A percentile compares a stretch with the other conserved stretches of the same genome.
These are phyloP conservation scores for Cucurbita ficifolia DNA, from an alignment of 306 rosid species.

Conservation along the genomic window DNA sequence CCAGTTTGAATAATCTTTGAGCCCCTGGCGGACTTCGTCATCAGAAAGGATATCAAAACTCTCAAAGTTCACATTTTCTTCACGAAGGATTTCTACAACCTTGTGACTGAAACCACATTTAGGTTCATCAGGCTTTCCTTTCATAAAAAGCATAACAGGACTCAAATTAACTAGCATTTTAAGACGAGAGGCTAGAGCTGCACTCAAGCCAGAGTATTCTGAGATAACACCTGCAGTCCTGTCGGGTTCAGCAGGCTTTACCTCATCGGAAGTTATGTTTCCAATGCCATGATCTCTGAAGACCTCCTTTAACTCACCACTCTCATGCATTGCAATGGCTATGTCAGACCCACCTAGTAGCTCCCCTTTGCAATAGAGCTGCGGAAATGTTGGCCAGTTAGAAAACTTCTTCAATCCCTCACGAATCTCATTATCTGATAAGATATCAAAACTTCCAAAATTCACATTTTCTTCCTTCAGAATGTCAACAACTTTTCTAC, in stretches of 20 bases:
- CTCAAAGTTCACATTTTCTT: constrained; percentile 59
- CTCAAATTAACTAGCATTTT: constrained; percentile 49
- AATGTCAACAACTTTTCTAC: constrained; percentile 59
- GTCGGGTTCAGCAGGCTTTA: constrained; percentile 29
- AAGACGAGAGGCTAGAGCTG: constrained; percentile 39
- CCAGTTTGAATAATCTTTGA: constrained; percentile 88
- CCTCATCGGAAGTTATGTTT: constrained; percentile 15
- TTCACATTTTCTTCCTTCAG: constrained; percentile 64
- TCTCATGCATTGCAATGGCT: constrained; percentile 72
- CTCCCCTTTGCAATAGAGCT: constrained; percentile 87
- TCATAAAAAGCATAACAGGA: constrained; percentile 71
- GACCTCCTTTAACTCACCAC: constrained; percentile 64
- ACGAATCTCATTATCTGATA: constrained; percentile 56
- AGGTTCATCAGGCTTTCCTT: constrained; percentile 80
- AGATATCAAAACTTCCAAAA: constrained; percentile 75
- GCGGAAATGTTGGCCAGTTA: constrained; percentile 94
- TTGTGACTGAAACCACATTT: constrained; percentile 90
- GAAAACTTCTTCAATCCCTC: constrained; percentile 75
- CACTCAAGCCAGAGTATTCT: constrained; percentile 46
- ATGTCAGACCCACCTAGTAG: constrained; percentile 94
- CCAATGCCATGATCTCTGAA: constrained; percentile 66
- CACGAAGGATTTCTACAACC: constrained; percentile 77
- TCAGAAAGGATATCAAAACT: constrained; percentile 75
- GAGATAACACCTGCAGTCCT: constrained; percentile 43
- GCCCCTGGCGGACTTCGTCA: constrained; percentile 81